phyloP scores from a whole-genome alignment of 2,329 filamentous ascomycete species.

The Trichoderma sp. region DNA sequence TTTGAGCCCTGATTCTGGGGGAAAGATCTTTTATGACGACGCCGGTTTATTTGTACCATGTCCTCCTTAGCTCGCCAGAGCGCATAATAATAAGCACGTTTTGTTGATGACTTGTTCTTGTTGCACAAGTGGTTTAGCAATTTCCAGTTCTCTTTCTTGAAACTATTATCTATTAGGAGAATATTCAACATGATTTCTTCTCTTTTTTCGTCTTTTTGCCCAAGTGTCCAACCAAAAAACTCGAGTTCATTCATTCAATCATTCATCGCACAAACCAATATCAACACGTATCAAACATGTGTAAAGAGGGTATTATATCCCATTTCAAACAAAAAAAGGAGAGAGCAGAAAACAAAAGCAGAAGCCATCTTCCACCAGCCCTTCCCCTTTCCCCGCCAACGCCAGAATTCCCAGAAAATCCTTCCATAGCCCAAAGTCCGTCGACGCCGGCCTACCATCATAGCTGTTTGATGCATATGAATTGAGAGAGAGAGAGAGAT shows the following conservation, averaged over 20 bases:
- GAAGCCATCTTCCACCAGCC: background rate
- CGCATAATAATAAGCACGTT: background rate
- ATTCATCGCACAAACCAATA: slow-evolving; percentile 10
- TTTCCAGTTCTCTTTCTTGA: background rate
- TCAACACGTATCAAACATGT: slow-evolving; percentile 10
- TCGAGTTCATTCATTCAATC: background rate
- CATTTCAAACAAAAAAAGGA: background rate
- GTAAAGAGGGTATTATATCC: slow-evolving; percentile 11
- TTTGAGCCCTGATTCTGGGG: background rate
- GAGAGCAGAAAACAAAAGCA: background rate
- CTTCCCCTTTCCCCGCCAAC: background rate
- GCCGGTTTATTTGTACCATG: background rate
- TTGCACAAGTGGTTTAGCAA: background rate
- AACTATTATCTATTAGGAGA: background rate
- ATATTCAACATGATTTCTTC: background rate
- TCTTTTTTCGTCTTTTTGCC: background rate
- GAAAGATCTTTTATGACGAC: background rate
- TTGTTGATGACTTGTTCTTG: background rate
- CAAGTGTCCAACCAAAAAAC: background rate
- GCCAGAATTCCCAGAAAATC: background rate
- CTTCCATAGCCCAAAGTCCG: slow-evolving; percentile 18
- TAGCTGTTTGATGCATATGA: slow-evolving; percentile 8
- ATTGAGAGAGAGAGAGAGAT: slow-evolving; percentile 3
- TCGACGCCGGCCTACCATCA: slow-evolving; percentile 18
- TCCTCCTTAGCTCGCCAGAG: background rate